Conservation (phyloP, 2,329 filamentous ascomycete species). For the Acrocalymma vagum region DNA sequence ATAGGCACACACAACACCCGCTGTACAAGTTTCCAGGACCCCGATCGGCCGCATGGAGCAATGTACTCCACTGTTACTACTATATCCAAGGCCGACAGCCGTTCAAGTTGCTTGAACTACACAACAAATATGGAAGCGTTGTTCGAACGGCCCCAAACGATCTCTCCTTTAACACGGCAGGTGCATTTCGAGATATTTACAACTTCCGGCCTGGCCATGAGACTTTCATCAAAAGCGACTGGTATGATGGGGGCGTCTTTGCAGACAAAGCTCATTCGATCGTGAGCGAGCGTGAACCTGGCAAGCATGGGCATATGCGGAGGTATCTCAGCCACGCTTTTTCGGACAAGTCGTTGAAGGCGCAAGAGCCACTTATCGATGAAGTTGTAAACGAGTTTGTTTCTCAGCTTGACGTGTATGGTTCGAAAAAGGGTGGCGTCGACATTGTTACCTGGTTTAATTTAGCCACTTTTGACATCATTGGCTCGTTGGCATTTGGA, state of each 20-base stretch:
- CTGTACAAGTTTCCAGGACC: slow-evolving; percentile 4
- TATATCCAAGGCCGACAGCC: slow-evolving; percentile 7
- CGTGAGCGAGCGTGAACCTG: slow-evolving; percentile 26
- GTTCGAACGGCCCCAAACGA: slow-evolving; percentile 58
- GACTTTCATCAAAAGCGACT: slow-evolving; percentile 18
- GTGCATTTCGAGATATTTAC: slow-evolving; percentile 53
- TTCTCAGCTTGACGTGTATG: not conserved
- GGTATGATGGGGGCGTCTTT: slow-evolving; percentile 8
- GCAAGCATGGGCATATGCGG: slow-evolving; percentile 2
- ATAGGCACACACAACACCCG: slow-evolving; percentile 1
- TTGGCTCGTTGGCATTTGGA: slow-evolving; percentile 61
- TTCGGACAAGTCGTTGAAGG: not conserved
- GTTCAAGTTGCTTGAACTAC: slow-evolving; percentile 1
- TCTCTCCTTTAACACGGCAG: slow-evolving; percentile 52
- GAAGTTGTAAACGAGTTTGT: slow-evolving; percentile 11
- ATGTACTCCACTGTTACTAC: not conserved
- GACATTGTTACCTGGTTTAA: slow-evolving; percentile 21
- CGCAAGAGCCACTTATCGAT: slow-evolving; percentile 32
- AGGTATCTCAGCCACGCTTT: slow-evolving; percentile 1
- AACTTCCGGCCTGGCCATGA: slow-evolving; percentile 12
- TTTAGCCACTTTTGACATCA: slow-evolving; percentile 27
- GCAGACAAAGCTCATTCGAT: slow-evolving; percentile 18
- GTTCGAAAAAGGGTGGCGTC: not conserved
- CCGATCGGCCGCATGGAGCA: not conserved
- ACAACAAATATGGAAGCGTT: slow-evolving; percentile 45